A percentile compares a stretch with the other conserved stretches of the same genome.
These are phyloP conservation scores for Annulohypoxylon maeteangense DNA, from an alignment of 495 filamentous ascomycete genomes.

Conservation along the genomic window DNA sequence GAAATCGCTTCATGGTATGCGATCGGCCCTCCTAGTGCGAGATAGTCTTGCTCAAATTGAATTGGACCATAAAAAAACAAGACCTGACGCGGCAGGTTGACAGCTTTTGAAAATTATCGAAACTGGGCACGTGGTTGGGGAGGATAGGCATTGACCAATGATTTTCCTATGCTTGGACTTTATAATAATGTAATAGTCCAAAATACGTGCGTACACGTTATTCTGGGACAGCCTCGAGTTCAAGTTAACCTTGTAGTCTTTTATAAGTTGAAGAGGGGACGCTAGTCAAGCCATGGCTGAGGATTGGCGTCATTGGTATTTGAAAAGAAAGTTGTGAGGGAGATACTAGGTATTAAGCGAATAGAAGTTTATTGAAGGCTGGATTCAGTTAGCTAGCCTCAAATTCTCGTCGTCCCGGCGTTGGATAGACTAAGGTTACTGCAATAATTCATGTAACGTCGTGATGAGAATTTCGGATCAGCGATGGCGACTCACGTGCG, in stretches of 20 bases:
- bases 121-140: background rate
- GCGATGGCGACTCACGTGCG: constrained; percentile 11
- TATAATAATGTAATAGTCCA: background rate
- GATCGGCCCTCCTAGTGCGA: background rate
- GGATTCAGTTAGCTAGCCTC: background rate
- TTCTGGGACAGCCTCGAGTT: background rate
- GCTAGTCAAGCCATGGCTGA: background rate
- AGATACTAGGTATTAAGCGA: too few relatives aligned
- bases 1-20: background rate
- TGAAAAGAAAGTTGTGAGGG: too few relatives aligned
- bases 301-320: background rate
- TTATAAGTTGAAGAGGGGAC: background rate
- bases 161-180: background rate
- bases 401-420: background rate
- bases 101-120: background rate
- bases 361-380: too few relatives aligned
- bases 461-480: constrained; percentile 29
- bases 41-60: too few relatives aligned
- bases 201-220: background rate
- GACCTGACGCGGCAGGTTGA: background rate
- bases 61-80: background rate
- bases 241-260: background rate
- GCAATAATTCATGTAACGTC: background rate
- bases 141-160: background rate
- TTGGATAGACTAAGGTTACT: background rate